Base-by-base conservation (phyloP, 768 basidiomycete species). In the Sarcomyxa edulis region DNA sequence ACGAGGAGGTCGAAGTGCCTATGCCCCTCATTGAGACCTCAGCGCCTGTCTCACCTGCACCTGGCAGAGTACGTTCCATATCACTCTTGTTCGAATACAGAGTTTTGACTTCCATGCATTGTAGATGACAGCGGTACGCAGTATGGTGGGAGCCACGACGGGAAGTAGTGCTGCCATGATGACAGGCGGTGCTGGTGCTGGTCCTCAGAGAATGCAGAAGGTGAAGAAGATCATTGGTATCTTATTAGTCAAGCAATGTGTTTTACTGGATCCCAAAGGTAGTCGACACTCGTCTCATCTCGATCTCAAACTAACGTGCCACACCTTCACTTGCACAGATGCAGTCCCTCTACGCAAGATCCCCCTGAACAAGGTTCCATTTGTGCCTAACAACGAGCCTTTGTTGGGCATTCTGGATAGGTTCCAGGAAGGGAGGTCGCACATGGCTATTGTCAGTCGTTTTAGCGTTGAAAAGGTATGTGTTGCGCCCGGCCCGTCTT, bases 391-490 rank as follows among this genome's bases (percentile, higher is more conserved):
- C 30, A 90, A 94, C 49, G 87, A 91, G 58, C 75, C 90, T 16
- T 66, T 95, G 1, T 72, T 93, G 10, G 80, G 84, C 18, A 87
- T 92, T 44, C 69, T 94, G 22, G 90, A 93, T 56, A 83, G 71
- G 44, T 94, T 94, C 58, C 90, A 93, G 56, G 89, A 91, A 52
- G 91, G 89, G 4, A 72, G 88, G 21, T 88, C 84, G 28, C 91
- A 95, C 55, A 93, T 95, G 77, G 91, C 91, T 15, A 85, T 94
- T 48, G 88, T 93, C 37, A 81, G 80, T 45, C 77, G 87, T 31
- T 77, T 85, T 48, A 84, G 79, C 37, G 71, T 71, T 9, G 78
- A 82, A 42, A 82, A 79, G 58, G 71, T 68, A 19, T 20, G 49
- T 31, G 3, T 16, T 7, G 8, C 22, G 11, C 14, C 4, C 36